A percentile compares a stretch with the other conserved stretches of the same genome.
Evolutionary conservation across 345 rosid species (phyloP).

Genomic region (Corymbia maculata): DNA sequence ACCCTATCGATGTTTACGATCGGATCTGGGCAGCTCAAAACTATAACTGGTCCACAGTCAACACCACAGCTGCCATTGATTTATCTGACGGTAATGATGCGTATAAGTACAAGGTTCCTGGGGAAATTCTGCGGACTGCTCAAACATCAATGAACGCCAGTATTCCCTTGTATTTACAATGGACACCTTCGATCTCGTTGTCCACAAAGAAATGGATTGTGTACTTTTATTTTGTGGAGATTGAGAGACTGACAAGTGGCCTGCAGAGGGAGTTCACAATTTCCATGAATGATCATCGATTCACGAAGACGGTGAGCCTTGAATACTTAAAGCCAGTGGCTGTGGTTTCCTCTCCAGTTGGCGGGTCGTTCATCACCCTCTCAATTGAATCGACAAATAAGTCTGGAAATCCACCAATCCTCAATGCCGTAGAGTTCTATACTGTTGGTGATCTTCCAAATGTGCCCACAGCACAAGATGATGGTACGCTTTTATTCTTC

Average conservation of each 20-base stretch:
- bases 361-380: accelerated
- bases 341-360: background rate
- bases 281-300: background rate
- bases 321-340: background rate
- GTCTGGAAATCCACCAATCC: background rate
- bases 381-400: background rate
- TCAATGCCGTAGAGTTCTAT: background rate
- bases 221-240: background rate
- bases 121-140: background rate
- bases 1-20: too few species aligned
- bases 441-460: background rate
- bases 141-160: background rate
- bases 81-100: background rate
- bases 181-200: background rate
- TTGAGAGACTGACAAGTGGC: background rate
- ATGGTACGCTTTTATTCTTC: background rate
- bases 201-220: background rate
- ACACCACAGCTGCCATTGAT: background rate
- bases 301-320: background rate
- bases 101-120: background rate
- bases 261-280: background rate
- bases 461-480: background rate
- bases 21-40: accelerated
- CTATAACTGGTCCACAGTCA: accelerated
- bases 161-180: accelerated